Evolutionary conservation across 495 filamentous ascomycete species (phyloP), one percentile per base, ranked within the genome.

Genomic region (Lindgomyces ingoldianus): DNA sequence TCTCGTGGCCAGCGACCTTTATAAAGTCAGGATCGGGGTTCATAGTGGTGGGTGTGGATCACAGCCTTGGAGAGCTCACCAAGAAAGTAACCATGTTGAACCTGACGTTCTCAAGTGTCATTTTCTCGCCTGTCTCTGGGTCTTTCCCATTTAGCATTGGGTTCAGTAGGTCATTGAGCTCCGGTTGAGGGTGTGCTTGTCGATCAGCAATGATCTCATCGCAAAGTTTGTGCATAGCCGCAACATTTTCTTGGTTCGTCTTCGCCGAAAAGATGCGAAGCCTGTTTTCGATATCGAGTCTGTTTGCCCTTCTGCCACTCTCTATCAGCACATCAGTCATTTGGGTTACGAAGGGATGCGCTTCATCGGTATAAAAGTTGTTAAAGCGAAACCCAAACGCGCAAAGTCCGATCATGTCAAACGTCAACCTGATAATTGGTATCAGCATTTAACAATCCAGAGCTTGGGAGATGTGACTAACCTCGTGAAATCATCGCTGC

Each of bases 31-130:
- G n/a, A n/a, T n/a, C n/a, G 18, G 2, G 3, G 16, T 27, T 26
- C 54, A 33, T 50, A 25, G 22, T 29, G n/a, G 22, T n/a, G 12
- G 10, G 21, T 12, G 4, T n/a, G 16, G 19, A 12, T 12, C 8
- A 10, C 8, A 55, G 18, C 4, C 1, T 18, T 44, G n/a, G 16
- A 29, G 18, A 24, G 4, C 47, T 53, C 52, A 88, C 84, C 65
- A 91, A 72, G 66, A 91, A 90, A 0, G 88, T 91, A 49, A 88
- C 85, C 76, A 92, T 84, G 70, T 91, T 89, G 71, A 90, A 78
- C 22, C 86, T 78, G 68, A 90, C 87, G 49, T 78, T 84, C 3
- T 80, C 72, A 51, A 88, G 84, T 14, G 73, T 79, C 70, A 91
- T 77, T 16, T 81, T 81, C 54, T 84, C 72, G 0, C 89, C 89